A percentile compares a stretch with the other conserved stretches of the same genome.
Evolutionary conservation across 108 stramenopile genomes (phyloP).

Genomic region (Cyclotella kingstonii): DNA sequence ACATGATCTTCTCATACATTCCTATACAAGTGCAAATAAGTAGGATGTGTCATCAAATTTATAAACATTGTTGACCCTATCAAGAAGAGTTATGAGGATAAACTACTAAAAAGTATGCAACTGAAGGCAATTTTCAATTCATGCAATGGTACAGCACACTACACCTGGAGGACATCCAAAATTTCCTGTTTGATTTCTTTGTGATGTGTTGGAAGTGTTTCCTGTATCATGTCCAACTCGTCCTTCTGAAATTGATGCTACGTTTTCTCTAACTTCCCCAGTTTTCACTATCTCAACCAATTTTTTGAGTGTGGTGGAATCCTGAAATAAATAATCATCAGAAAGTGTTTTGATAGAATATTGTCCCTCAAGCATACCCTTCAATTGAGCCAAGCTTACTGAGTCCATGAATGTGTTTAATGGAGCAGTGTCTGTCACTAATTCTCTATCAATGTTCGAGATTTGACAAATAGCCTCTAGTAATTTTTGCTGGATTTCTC

Average conservation of each 20-base stretch:
- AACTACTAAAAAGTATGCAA: too few relatives aligned
- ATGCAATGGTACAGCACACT: slow-evolving; percentile 48
- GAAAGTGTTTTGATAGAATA: slow-evolving; percentile 68
- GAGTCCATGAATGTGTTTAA: slow-evolving; percentile 81
- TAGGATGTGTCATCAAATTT: too few relatives aligned
- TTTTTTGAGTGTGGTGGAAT: slow-evolving; percentile 67
- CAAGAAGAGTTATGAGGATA: too few relatives aligned
- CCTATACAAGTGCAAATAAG: too few relatives aligned
- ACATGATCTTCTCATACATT: too few relatives aligned
- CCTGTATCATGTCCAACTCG: slow-evolving; percentile 10
- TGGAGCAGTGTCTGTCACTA: slow-evolving; percentile 53
- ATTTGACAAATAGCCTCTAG: slow-evolving; percentile 56
- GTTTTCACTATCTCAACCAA: slow-evolving; percentile 79
- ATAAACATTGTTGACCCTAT: too few relatives aligned
- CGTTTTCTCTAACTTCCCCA: slow-evolving; percentile 75
- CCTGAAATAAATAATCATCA: slow-evolving; percentile 88
- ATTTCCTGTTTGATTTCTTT: slow-evolving; percentile 43
- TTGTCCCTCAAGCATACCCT: slow-evolving; percentile 68
- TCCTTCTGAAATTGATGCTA: slow-evolving; percentile 6
- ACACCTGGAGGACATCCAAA: slow-evolving; percentile 83
- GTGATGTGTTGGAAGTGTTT: background rate
- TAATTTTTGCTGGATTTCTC: slow-evolving; percentile 61
- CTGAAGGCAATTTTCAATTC: too few relatives aligned
- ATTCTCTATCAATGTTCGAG: slow-evolving; percentile 49
- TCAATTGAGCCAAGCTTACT: slow-evolving; percentile 79